Conservation (phyloP, 352 stramenopile genomes). For the Phytopythium ostracodes region DNA sequence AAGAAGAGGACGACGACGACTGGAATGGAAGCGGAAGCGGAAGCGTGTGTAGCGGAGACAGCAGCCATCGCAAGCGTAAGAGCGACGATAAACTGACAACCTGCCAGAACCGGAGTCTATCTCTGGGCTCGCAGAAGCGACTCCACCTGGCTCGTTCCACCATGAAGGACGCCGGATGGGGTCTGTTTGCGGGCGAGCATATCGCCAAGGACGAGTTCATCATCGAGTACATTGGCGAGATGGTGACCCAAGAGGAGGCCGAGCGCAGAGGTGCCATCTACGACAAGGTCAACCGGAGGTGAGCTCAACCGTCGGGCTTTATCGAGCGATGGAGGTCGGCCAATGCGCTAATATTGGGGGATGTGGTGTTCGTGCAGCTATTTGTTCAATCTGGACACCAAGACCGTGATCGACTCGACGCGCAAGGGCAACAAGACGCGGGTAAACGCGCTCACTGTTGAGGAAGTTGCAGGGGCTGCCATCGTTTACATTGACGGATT, state of each 20-base stretch:
- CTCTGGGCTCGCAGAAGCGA: slow-evolving; percentile 46
- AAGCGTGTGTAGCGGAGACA: neutral
- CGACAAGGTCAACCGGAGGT: slow-evolving; percentile 84
- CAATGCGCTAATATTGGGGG: slow-evolving; percentile 6
- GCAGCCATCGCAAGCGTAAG: slow-evolving; percentile 4
- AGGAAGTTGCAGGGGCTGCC: neutral
- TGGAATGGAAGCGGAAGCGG: neutral
- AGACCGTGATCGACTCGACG: slow-evolving; percentile 91
- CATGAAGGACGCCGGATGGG: slow-evolving; percentile 84
- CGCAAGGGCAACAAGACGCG: slow-evolving; percentile 94
- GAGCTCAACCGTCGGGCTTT: neutral
- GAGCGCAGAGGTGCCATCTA: slow-evolving; percentile 87
- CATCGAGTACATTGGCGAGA: slow-evolving; percentile 94
- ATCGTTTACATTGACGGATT: neutral
- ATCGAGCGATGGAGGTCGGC: neutral
- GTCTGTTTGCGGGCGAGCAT: slow-evolving; percentile 86
- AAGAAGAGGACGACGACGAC: neutral
- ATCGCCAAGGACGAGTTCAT: slow-evolving; percentile 93
- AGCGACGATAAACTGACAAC: slow-evolving; percentile 26
- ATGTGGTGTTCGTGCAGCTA: slow-evolving; percentile 47
- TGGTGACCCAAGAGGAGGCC: slow-evolving; percentile 89
- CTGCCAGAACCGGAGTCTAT: slow-evolving; percentile 68
- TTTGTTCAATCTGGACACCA: slow-evolving; percentile 93
- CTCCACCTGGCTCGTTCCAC: slow-evolving; percentile 79
- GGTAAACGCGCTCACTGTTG: slow-evolving; percentile 21